Base-by-base conservation (phyloP, 345 rosid genomes). In the Laguncularia racemosa region DNA sequence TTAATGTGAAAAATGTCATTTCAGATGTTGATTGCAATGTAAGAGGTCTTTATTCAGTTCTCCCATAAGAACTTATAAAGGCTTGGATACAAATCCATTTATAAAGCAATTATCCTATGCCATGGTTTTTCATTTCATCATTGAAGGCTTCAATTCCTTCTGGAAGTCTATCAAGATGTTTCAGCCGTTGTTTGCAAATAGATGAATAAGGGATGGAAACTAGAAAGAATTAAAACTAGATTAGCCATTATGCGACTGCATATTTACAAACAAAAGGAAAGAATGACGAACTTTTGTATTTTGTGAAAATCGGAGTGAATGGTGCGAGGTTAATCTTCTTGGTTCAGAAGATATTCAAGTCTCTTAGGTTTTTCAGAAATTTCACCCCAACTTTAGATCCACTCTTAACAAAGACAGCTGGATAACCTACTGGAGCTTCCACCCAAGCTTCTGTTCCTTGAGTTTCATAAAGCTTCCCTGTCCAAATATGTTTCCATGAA, bases 401-500 rank as follows among this genome's bases (percentile, higher is more conserved):
- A 49, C 60, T 63, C 69, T 73, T 85, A 16, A 82, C 77, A 66
- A 82, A 85, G 21, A 85, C 75, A 52, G 92, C 86, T 23, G 92
- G 92, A 70, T 59, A 75, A 45, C 88, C 84, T 2, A 85, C 17
- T 52, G 84, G 86, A 60, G 92, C 79, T 44, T 76, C 88, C 17
- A 85, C 57, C 78, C 81, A 67, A 50, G 63, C 68, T 57, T 78
- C 74, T 43, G 48, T 70, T 51, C 84, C 84, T 28, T 68, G 69
- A 52, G 57, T 67, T 17, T 60, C n/a, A 58, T 61, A 85, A 63
- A 55, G 16, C 45, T 76, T 69, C 67, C 84, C 83, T 3, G 92
- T 76, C 84, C 88, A 85, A 44, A 82, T 57, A 58, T 85, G 88
- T 62, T 78, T 58, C 88, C 92, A 85, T 16, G 68, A 20, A 56